Conservation (phyloP, 371 early-diverging fungal genomes). For the Blyttiomyces sp. region DNA sequence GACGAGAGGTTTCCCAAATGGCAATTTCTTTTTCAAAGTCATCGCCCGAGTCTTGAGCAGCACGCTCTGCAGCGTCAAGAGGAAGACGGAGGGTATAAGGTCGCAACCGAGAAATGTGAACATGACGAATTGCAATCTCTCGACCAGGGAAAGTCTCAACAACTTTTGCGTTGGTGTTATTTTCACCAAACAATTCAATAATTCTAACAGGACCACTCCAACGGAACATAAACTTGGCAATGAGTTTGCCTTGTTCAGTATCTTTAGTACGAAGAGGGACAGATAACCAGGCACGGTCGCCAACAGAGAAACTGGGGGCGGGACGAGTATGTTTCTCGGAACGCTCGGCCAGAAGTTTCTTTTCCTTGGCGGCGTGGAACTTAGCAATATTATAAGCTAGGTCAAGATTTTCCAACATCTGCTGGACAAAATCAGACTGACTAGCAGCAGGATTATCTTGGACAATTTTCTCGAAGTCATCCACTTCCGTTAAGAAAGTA, state of each 20-base stretch:
- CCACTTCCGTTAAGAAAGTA: too few species aligned
- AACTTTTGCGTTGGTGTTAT: neutral
- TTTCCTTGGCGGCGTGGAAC: too few species aligned
- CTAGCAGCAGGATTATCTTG: too few species aligned
- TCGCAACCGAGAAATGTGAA: conserved; percentile 4
- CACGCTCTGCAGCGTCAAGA: neutral
- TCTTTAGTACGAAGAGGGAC: neutral
- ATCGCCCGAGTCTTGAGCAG: neutral
- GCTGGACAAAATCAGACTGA: too few species aligned
- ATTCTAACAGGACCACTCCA: conserved; percentile 9
- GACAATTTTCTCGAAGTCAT: too few species aligned
- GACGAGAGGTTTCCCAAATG: neutral
- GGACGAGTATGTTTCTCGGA: neutral
- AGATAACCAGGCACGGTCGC: neutral
- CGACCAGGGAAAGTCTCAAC: conserved; percentile 10
- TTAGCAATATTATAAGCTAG: too few species aligned
- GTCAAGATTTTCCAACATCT: too few species aligned
- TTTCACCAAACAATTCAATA: neutral
- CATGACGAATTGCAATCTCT: conserved; percentile 1
- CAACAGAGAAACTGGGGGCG: neutral
- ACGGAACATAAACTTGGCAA: neutral
- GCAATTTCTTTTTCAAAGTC: neutral
- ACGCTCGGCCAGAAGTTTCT: neutral
- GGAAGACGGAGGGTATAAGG: neutral
- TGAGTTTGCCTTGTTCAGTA: neutral